Evolutionary conservation across 208 protist genomes (phyloP).

Genomic region (Leishmania lainsoni): DNA sequence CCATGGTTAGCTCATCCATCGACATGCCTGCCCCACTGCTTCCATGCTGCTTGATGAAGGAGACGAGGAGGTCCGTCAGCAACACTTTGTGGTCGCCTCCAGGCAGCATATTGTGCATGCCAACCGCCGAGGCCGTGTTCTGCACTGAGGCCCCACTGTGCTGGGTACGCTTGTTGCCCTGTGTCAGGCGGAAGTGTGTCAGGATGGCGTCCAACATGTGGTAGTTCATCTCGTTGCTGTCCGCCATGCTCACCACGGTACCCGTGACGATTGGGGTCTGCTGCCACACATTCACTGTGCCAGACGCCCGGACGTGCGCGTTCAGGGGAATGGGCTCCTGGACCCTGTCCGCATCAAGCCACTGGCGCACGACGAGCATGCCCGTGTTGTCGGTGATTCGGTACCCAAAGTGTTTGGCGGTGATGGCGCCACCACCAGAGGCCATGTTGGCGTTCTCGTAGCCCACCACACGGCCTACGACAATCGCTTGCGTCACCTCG

Average conservation of each 20-base stretch:
- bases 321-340: conserved; percentile 74
- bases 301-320: conserved; percentile 82
- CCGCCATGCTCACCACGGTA: conserved; percentile 76
- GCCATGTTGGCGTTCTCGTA: conserved; percentile 72
- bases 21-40: conserved; percentile 64
- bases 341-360: conserved; percentile 66
- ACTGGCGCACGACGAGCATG: conserved; percentile 80
- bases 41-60: conserved; percentile 66
- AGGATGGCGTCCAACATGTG: conserved; percentile 89
- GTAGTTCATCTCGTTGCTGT: conserved; percentile 92
- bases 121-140: conserved; percentile 66
- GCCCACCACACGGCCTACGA: conserved; percentile 82
- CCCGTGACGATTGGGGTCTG: conserved; percentile 80
- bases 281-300: conserved; percentile 91
- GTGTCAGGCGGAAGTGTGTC: conserved; percentile 84
- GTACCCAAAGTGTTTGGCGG: conserved; percentile 89
- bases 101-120: conserved; percentile 70
- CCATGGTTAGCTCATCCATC: conserved; percentile 79
- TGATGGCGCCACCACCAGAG: conserved; percentile 59
- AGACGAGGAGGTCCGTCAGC: conserved; percentile 78
- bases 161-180: conserved; percentile 51
- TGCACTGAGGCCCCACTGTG: conserved; percentile 33
- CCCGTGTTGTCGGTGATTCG: conserved; percentile 88
- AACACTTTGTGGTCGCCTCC: conserved; percentile 70
- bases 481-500: conserved; percentile 85